Conservation (phyloP, 208 protist genomes). For the Acanthamoeba culbertsoni region DNA sequence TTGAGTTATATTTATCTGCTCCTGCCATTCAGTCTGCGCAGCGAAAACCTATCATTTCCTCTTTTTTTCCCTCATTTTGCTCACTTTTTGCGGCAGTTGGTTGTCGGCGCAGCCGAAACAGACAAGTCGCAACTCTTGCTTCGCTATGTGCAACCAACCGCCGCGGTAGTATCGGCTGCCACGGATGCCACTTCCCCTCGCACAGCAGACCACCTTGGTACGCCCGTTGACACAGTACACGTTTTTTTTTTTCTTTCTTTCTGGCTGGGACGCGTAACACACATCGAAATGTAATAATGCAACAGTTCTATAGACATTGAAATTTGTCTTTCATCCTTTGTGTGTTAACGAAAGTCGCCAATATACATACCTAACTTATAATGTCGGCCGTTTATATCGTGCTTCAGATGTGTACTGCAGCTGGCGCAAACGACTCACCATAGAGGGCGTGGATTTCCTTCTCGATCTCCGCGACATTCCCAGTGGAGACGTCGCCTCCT, state of each 20-base stretch:
- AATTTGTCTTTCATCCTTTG: too few relatives aligned
- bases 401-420: not conserved
- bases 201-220: not conserved
- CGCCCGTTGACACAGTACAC: not conserved
- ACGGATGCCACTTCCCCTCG: not conserved
- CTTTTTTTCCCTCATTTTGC: not conserved
- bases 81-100: slow-evolving; percentile 19
- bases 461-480: slow-evolving; percentile 3
- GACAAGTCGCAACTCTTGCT: not conserved
- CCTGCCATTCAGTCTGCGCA: too few relatives aligned
- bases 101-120: not conserved
- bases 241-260: not conserved
- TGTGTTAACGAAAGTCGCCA: too few relatives aligned
- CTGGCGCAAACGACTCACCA: not conserved
- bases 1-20: not conserved
- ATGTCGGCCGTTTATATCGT: not conserved
- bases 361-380: too few relatives aligned
- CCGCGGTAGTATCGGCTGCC: not conserved
- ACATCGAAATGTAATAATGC: too few relatives aligned
- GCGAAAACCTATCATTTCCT: too few relatives aligned
- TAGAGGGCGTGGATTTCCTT: not conserved
- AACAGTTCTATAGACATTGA: too few relatives aligned
- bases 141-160: not conserved
- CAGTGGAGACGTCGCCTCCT: not conserved
- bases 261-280: too few relatives aligned